Conservation (phyloP, 148 eudicot genomes). For the Fagopyrum esculentum region DNA sequence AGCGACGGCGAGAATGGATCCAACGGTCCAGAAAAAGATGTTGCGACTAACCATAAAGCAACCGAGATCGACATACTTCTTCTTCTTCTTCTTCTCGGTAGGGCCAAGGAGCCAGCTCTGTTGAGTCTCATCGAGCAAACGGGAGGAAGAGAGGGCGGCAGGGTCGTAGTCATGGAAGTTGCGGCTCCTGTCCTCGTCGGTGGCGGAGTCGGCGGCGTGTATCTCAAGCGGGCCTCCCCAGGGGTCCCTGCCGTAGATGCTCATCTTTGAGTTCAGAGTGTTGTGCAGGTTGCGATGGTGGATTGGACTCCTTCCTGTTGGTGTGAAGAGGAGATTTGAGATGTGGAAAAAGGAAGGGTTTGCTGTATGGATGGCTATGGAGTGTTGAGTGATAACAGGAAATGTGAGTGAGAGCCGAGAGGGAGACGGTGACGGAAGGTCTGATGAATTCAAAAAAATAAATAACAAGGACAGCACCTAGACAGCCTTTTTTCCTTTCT, state of each 20-base stretch:
- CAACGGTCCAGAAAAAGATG: slow-evolving; percentile 77
- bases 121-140: slow-evolving; percentile 87
- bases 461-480: no score
- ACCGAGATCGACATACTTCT: slow-evolving; percentile 90
- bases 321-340: not conserved
- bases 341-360: not conserved
- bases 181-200: slow-evolving; percentile 91
- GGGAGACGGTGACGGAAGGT: no score
- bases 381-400: no score
- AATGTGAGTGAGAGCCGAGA: no score
- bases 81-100: slow-evolving; percentile 77
- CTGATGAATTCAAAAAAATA: no score
- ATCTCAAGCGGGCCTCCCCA: slow-evolving; percentile 98
- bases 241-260: slow-evolving; percentile 93
- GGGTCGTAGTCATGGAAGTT: slow-evolving; percentile 76
- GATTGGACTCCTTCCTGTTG: not conserved
- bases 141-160: slow-evolving; percentile 67
- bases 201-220: slow-evolving; percentile 67
- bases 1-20: slow-evolving; percentile 47
- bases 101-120: slow-evolving; percentile 98
- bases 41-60: slow-evolving; percentile 72
- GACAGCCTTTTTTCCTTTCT: no score
- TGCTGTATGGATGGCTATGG: no score
- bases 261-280: not conserved
- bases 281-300: not conserved